A percentile compares a stretch with the other conserved stretches of the same genome.
Evolutionary conservation across 2,329 filamentous ascomycete species (phyloP).

Genomic region (Hymenoscyphus occultus): DNA sequence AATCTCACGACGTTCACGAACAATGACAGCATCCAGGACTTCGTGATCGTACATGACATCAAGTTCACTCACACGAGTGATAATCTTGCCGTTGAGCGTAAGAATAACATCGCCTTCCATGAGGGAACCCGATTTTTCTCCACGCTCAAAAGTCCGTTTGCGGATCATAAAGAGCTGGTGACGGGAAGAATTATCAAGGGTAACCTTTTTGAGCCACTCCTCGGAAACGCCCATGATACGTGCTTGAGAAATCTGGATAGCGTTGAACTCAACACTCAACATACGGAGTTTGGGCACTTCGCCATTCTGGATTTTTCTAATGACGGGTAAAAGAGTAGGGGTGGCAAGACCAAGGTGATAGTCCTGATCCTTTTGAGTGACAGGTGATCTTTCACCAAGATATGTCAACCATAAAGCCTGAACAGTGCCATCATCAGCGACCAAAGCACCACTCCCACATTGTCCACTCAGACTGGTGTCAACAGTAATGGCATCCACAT

Average conservation of each 20-base stretch:
- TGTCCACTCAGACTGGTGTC: constrained; percentile 89
- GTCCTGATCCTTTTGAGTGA: constrained; percentile 84
- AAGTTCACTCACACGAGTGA: constrained; percentile 88
- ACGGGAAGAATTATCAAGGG: constrained; percentile 81
- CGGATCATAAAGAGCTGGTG: constrained; percentile 99
- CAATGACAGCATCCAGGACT: constrained; percentile 76
- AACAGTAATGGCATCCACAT: constrained; percentile 94
- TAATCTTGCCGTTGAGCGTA: constrained; percentile 84
- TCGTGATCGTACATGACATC: constrained; percentile 96
- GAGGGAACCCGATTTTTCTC: constrained; percentile 62
- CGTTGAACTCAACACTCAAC: constrained; percentile 88
- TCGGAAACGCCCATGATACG: constrained; percentile 96
- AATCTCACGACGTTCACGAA: constrained; percentile 80
- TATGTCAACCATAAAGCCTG: constrained; percentile 97
- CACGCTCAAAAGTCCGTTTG: constrained; percentile 72
- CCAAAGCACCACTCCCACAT: constrained; percentile 89
- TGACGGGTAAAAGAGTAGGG: constrained; percentile 82
- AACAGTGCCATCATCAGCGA: constrained; percentile 85
- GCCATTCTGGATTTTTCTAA: constrained; percentile 79
- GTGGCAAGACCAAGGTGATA: constrained; percentile 93
- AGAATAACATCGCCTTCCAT: constrained; percentile 91
- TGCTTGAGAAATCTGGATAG: constrained; percentile 95
- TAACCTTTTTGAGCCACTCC: constrained; percentile 90
- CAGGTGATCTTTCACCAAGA: constrained; percentile 79
- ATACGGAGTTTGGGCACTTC: constrained; percentile 80